Evolutionary conservation across 2,329 filamentous ascomycete species (phyloP).

Genomic region (Colletotrichum costaricense): DNA sequence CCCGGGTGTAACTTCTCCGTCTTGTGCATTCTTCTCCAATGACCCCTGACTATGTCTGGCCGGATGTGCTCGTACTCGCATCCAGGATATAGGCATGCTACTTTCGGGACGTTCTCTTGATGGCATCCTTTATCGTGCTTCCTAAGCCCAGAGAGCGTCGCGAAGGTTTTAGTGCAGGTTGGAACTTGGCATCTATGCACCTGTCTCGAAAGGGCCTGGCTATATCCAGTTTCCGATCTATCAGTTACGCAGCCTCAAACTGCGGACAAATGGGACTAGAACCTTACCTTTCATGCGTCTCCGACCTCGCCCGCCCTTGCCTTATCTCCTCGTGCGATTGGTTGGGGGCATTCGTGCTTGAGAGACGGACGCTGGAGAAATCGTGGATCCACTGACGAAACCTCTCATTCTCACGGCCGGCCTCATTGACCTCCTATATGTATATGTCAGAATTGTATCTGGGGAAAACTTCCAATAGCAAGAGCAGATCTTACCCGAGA

Average conservation of each 20-base stretch:
- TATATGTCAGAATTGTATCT: background rate
- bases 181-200: background rate
- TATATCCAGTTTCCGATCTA: too few relatives aligned
- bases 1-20: background rate
- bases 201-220: background rate
- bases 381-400: background rate
- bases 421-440: background rate
- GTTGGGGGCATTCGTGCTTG: background rate
- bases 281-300: too few relatives aligned
- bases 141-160: background rate
- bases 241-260: too few relatives aligned
- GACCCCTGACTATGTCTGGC: background rate
- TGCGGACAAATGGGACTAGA: too few relatives aligned
- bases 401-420: background rate
- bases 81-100: background rate
- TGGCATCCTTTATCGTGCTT: background rate
- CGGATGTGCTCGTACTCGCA: background rate
- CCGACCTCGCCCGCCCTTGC: background rate
- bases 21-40: background rate
- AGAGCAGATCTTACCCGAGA: conserved; percentile 20
- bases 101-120: background rate
- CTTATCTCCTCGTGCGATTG: background rate
- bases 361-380: background rate
- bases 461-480: background rate
- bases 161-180: background rate